These are phyloP conservation scores for Baorangia bicolor DNA, from an alignment of 768 basidiomycete genomes.

Conservation along the genomic window DNA sequence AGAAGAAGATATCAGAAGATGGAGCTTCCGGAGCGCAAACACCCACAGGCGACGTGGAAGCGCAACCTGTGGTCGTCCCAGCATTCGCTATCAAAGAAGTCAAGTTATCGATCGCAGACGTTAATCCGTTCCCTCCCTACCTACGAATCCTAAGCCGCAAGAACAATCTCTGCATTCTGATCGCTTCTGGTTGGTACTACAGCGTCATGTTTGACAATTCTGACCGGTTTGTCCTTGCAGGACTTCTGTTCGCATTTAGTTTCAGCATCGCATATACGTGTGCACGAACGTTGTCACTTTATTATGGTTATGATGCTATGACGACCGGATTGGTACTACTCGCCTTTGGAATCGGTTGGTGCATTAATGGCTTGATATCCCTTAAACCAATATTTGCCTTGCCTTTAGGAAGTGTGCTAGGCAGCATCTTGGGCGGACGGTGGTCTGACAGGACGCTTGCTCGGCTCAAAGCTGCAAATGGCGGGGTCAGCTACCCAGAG, in stretches of 20 bases:
- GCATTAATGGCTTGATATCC: not conserved
- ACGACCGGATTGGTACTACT: slow-evolving; percentile 77
- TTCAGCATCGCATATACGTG: slow-evolving; percentile 75
- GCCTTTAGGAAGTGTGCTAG: slow-evolving; percentile 44
- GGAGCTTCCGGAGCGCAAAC: not conserved
- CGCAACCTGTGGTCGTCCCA: slow-evolving; percentile 11
- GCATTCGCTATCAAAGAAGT: slow-evolving; percentile 33
- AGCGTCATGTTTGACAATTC: not conserved
- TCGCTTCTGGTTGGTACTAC: slow-evolving; percentile 29
- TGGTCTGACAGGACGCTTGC: slow-evolving; percentile 54
- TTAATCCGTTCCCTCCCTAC: slow-evolving; percentile 72
- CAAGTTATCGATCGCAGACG: slow-evolving; percentile 61
- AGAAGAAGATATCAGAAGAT: slow-evolving; percentile 5
- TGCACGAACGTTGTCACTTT: slow-evolving; percentile 62
- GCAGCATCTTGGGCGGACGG: slow-evolving; percentile 59
- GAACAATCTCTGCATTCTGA: slow-evolving; percentile 67
- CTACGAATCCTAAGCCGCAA: slow-evolving; percentile 52
- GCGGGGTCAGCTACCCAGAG: slow-evolving; percentile 60
- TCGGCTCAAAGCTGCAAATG: slow-evolving; percentile 46
- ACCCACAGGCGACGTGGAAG: slow-evolving; percentile 26
- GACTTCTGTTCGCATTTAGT: slow-evolving; percentile 66
- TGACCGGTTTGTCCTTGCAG: slow-evolving; percentile 33
- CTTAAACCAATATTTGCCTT: not conserved
- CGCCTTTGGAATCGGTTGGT: slow-evolving; percentile 65
- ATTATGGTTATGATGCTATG: slow-evolving; percentile 70